phyloP scores from a whole-genome alignment of 2,329 filamentous ascomycete genomes.

The Aspergillus quadricinctus region DNA sequence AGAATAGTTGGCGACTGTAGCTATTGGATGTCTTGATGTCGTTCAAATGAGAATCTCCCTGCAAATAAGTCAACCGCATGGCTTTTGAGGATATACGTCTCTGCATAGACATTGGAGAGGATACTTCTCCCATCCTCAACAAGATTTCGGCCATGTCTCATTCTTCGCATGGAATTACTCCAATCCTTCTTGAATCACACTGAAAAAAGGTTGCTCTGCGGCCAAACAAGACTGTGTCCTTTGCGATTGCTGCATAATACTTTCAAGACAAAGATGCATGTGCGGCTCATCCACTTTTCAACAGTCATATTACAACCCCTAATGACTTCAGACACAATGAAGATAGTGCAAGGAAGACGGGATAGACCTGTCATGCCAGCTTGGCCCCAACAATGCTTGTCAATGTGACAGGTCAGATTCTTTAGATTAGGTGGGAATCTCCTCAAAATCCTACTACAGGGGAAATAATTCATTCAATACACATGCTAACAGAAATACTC shows the following conservation, averaged over 20 bases:
- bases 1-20: neutral
- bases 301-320: neutral
- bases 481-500: neutral
- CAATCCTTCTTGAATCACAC: neutral
- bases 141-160: neutral
- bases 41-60: neutral
- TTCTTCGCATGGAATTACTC: neutral
- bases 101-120: neutral
- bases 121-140: neutral
- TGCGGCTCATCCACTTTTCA: neutral
- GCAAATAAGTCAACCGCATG: too few relatives aligned
- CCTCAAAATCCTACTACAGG: neutral
- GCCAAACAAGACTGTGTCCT: neutral
- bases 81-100: neutral
- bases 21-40: neutral
- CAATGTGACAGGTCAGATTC: slow-evolving; percentile 2
- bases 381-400: neutral
- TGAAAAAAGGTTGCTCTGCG: neutral
- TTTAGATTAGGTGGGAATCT: neutral
- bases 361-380: neutral
- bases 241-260: neutral
- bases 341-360: neutral
- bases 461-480: neutral
- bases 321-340: neutral
- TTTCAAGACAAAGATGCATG: neutral